Percentiles rank a stretch among this genome's conserved stretches.
Conservation (phyloP, 2,329 filamentous ascomycete species). For the Escovopsis weberi region DNA sequence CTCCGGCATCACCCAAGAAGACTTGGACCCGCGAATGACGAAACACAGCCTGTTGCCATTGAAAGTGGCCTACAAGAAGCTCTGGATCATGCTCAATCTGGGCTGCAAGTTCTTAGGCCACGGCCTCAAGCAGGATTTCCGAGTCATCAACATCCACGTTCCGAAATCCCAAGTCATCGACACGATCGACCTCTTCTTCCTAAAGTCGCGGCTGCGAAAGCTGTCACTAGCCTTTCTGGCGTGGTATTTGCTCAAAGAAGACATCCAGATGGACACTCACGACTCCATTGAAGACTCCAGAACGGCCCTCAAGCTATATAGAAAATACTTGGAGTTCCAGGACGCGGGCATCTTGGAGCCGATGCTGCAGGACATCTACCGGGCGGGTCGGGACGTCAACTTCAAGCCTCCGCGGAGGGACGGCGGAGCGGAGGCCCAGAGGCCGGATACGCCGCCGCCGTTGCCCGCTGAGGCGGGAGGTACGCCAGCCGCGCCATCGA, state of each 20-base stretch:
- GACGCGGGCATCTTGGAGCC: slow-evolving; percentile 72
- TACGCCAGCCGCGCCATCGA: slow-evolving; percentile 26
- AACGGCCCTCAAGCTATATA: slow-evolving; percentile 76
- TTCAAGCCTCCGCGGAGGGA: slow-evolving; percentile 37
- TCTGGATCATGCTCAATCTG: slow-evolving; percentile 90
- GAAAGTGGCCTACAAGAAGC: slow-evolving; percentile 92
- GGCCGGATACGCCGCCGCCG: slow-evolving; percentile 43
- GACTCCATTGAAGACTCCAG: slow-evolving; percentile 92
- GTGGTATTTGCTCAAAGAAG: slow-evolving; percentile 80
- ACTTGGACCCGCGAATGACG: slow-evolving; percentile 66
- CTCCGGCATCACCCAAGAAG: slow-evolving; percentile 76
- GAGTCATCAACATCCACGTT: slow-evolving; percentile 95
- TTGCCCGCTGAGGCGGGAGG: slow-evolving; percentile 23
- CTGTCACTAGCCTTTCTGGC: slow-evolving; percentile 83
- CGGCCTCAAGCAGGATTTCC: slow-evolving; percentile 87
- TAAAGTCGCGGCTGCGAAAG: slow-evolving; percentile 67
- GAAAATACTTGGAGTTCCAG: slow-evolving; percentile 79
- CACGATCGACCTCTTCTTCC: slow-evolving; percentile 82
- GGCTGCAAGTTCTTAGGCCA: slow-evolving; percentile 92
- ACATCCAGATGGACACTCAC: slow-evolving; percentile 84
- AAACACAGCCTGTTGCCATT: slow-evolving; percentile 73
- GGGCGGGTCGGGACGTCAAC: slow-evolving; percentile 30
- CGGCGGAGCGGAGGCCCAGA: slow-evolving; percentile 24
- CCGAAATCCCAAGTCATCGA: slow-evolving; percentile 84
- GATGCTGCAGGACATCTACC: slow-evolving; percentile 79